Evolutionary conservation across 139 green algal species (phyloP).

Genomic region (Bryopsis sp.): DNA sequence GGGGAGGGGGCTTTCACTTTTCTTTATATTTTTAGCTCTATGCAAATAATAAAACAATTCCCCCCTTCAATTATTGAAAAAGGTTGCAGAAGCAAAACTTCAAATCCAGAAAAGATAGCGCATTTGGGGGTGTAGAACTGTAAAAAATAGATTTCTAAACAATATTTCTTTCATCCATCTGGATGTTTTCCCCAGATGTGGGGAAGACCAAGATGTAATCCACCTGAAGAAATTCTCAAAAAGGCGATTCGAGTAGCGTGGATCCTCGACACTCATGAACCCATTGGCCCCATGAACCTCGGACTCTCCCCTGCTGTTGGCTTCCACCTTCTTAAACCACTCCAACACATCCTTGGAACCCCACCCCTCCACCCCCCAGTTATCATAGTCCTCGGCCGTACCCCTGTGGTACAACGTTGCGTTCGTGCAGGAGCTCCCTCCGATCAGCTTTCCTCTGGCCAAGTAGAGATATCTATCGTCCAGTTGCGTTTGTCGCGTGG

Average conservation of each 20-base stretch:
- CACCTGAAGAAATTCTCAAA: conserved; percentile 60
- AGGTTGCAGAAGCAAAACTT: too few species aligned
- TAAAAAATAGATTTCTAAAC: too few species aligned
- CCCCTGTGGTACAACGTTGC: conserved; percentile 84
- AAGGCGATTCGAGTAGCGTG: conserved; percentile 52
- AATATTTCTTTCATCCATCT: too few species aligned
- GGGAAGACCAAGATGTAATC: background rate
- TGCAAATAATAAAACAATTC: too few species aligned
- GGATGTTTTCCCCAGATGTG: background rate
- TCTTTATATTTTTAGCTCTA: too few species aligned
- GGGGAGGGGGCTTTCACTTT: too few species aligned
- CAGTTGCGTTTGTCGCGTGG: conserved; percentile 44
- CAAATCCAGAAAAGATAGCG: too few species aligned
- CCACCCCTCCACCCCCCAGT: conserved; percentile 74
- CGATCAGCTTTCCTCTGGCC: conserved; percentile 68
- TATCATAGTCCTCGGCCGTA: conserved; percentile 66
- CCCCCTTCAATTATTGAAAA: too few species aligned
- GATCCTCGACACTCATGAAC: conserved; percentile 62
- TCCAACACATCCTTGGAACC: conserved; percentile 55
- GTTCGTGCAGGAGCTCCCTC: conserved; percentile 77
- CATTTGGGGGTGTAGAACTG: too few species aligned
- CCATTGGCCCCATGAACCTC: conserved; percentile 51
- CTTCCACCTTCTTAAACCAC: conserved; percentile 68
- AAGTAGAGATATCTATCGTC: conserved; percentile 65
- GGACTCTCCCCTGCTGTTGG: conserved; percentile 35